Evolutionary conservation across 2,329 filamentous ascomycete genomes (phyloP).

Genomic region (Lizonia empirigonia): DNA sequence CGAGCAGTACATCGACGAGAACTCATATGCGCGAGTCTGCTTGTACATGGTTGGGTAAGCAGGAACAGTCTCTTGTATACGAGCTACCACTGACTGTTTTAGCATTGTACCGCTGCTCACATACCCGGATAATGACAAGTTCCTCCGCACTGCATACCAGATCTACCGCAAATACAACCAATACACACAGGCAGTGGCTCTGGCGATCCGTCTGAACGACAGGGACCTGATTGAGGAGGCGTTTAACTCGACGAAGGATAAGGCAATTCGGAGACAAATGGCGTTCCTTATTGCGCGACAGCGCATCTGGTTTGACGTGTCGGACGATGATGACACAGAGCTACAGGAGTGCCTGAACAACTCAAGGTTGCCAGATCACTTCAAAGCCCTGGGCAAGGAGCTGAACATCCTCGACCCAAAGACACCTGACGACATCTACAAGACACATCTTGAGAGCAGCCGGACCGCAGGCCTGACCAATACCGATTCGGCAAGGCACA

Average conservation of each 20-base stretch:
- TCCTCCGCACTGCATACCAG: slow-evolving; percentile 87
- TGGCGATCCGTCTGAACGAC: slow-evolving; percentile 94
- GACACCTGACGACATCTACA: slow-evolving; percentile 98
- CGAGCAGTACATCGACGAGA: slow-evolving; percentile 85
- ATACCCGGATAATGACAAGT: slow-evolving; percentile 95
- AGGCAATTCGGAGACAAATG: slow-evolving; percentile 87
- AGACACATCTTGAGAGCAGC: slow-evolving; percentile 95
- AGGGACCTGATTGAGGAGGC: slow-evolving; percentile 79
- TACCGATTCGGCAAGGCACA: slow-evolving; percentile 92
- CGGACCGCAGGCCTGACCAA: slow-evolving; percentile 92
- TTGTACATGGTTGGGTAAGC: slow-evolving; percentile 87
- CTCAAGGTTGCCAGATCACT: slow-evolving; percentile 84
- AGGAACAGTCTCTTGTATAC: neutral
- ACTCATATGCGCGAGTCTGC: slow-evolving; percentile 91
- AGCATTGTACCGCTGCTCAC: slow-evolving; percentile 97
- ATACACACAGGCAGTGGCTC: slow-evolving; percentile 87
- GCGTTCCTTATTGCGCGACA: slow-evolving; percentile 92
- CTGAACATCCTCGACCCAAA: slow-evolving; percentile 97
- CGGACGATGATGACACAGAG: slow-evolving; percentile 73
- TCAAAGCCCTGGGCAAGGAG: slow-evolving; percentile 92
- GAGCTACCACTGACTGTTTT: slow-evolving; percentile 25
- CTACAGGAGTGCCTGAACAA: slow-evolving; percentile 86
- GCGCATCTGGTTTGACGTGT: slow-evolving; percentile 79
- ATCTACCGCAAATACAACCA: slow-evolving; percentile 96
- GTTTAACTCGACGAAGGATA: slow-evolving; percentile 79